Percentiles rank a stretch among this genome's conserved stretches.
These are phyloP conservation scores for Aspergillus spinulosporus DNA, from an alignment of 2,329 filamentous ascomycete genomes.

Conservation along the genomic window DNA sequence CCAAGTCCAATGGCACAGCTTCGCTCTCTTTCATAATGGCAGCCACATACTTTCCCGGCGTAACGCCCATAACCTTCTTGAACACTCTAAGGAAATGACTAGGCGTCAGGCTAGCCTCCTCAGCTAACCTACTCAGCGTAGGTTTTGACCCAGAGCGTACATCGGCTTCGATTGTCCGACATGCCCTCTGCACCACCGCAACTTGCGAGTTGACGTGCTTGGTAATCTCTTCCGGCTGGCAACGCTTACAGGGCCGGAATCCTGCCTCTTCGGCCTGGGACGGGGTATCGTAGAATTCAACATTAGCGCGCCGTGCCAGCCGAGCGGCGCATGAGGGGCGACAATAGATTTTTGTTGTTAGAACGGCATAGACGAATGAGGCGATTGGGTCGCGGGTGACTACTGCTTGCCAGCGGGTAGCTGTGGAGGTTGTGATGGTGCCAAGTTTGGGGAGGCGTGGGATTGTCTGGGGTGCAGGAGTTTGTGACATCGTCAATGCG, in stretches of 20 bases:
- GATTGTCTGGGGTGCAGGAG: conserved; percentile 22
- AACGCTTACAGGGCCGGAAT: conserved; percentile 59
- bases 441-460: conserved; percentile 21
- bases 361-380: conserved; percentile 57
- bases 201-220: conserved; percentile 33
- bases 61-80: conserved; percentile 53
- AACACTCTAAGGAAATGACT: conserved; percentile 59
- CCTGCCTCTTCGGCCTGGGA: conserved; percentile 51
- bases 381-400: conserved; percentile 46
- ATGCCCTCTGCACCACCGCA: conserved; percentile 33
- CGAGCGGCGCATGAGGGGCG: conserved; percentile 57
- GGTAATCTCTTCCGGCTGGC: conserved; percentile 47
- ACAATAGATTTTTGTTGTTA: conserved; percentile 58
- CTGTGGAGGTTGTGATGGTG: conserved; percentile 14
- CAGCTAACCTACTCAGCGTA: conserved; percentile 50
- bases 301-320: conserved; percentile 58
- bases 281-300: conserved; percentile 55
- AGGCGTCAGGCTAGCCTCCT: conserved; percentile 50
- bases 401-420: conserved; percentile 48
- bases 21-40: not conserved
- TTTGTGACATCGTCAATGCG: conserved; percentile 9
- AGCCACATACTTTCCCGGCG: conserved; percentile 46
- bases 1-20: not conserved
- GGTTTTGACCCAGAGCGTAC: conserved; percentile 30
- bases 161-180: conserved; percentile 30